These are phyloP conservation scores for Cichorium intybus DNA, from an alignment of 140 eudicot genomes.

Conservation along the genomic window DNA sequence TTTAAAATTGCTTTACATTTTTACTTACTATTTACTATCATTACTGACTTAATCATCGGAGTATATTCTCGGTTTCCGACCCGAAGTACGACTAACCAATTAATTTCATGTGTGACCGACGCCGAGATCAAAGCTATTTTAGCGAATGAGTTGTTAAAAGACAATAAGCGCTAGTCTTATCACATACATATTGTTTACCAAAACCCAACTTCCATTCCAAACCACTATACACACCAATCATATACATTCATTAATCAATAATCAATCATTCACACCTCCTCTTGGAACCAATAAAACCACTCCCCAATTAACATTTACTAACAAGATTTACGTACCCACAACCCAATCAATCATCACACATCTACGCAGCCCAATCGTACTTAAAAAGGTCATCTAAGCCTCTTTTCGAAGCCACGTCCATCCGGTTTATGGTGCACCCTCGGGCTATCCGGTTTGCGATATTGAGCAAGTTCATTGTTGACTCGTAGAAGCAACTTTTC, in stretches of 20 bases:
- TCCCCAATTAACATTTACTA: not conserved
- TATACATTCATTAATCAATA: slow-evolving; percentile 15
- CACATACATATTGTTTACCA: not conserved
- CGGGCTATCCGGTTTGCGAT: slow-evolving; percentile 39
- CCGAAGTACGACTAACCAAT: too few species aligned
- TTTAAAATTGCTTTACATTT: too few species aligned
- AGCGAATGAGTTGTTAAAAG: too few species aligned
- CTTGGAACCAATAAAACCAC: not conserved
- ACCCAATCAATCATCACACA: slow-evolving; percentile 6
- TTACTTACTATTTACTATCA: too few species aligned
- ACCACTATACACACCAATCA: slow-evolving; percentile 21
- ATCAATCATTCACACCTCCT: not conserved
- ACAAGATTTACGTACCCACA: not conserved
- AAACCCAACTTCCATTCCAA: slow-evolving; percentile 3
- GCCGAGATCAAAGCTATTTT: too few species aligned
- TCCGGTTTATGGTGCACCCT: slow-evolving; percentile 28
- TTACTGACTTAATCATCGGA: too few species aligned
- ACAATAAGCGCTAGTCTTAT: not conserved
- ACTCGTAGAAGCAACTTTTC: slow-evolving; percentile 46
- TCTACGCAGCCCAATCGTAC: too few species aligned
- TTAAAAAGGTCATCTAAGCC: slow-evolving; percentile 39
- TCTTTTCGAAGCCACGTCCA: slow-evolving; percentile 18
- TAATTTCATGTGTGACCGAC: too few species aligned
- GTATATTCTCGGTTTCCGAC: too few species aligned
- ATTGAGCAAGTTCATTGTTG: slow-evolving; percentile 53